These are phyloP conservation scores for Zygoascus biomembranicola DNA, from an alignment of 805 yeast genomes.

Conservation along the genomic window DNA sequence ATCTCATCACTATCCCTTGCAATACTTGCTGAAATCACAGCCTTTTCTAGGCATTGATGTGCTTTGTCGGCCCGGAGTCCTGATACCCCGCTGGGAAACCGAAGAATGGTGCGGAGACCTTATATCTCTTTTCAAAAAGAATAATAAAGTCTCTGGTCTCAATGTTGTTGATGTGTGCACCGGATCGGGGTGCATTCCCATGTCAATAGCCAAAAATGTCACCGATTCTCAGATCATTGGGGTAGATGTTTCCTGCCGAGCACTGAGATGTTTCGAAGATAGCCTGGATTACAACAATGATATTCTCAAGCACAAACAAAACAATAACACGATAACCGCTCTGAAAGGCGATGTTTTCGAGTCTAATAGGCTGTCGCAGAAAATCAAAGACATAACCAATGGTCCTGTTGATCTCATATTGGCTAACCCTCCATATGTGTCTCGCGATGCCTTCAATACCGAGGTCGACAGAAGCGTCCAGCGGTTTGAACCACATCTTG, in stretches of 20 bases:
- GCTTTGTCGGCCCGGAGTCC: constrained; percentile 51
- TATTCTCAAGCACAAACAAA: constrained; percentile 4
- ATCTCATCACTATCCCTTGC: constrained; percentile 57
- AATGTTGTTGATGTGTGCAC: constrained; percentile 61
- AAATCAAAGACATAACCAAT: constrained; percentile 1
- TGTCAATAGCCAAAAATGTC: constrained; percentile 36
- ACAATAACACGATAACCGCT: background rate
- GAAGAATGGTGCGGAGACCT: constrained; percentile 74
- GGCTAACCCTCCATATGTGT: constrained; percentile 91
- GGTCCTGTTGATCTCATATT: constrained; percentile 43
- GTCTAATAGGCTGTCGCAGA: background rate
- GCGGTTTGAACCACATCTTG: constrained; percentile 64
- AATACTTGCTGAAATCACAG: constrained; percentile 75
- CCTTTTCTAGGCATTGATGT: constrained; percentile 73
- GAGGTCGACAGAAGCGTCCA: constrained; percentile 58
- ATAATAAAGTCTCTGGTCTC: background rate
- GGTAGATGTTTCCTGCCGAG: constrained; percentile 48
- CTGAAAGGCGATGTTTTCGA: constrained; percentile 1
- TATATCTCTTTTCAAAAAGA: constrained; percentile 16
- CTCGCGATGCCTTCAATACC: constrained; percentile 35
- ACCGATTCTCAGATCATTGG: constrained; percentile 32
- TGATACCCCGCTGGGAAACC: constrained; percentile 93
- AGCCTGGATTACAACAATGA: constrained; percentile 29
- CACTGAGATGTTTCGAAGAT: constrained; percentile 41
- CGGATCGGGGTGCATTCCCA: constrained; percentile 82